A percentile compares a stretch with the other conserved stretches of the same genome.
phyloP scores from a whole-genome alignment of 75 land plant genomes.

The Picea sitchensis region DNA sequence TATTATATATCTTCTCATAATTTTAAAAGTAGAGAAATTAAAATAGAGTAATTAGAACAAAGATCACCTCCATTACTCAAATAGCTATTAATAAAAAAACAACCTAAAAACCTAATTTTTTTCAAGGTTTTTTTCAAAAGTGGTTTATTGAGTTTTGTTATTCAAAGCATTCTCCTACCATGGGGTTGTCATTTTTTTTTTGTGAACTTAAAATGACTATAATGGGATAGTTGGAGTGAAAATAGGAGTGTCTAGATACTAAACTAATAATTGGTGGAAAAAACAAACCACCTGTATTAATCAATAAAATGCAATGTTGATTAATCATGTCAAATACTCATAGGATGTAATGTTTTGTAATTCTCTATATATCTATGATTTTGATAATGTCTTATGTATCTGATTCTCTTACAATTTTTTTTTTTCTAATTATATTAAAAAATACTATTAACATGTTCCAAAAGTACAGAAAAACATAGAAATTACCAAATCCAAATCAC shows the following conservation, averaged over 20 bases:
- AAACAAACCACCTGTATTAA: background rate
- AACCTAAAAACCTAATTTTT: background rate
- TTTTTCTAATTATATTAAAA: too few species aligned
- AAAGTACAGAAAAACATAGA: too few species aligned
- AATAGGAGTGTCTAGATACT: background rate
- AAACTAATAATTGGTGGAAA: background rate
- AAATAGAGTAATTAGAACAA: too few species aligned
- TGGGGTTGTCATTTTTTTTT: background rate
- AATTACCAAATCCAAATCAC: too few species aligned
- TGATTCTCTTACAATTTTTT: slow-evolving; percentile 67
- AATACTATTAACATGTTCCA: too few species aligned
- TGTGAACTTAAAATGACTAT: background rate
- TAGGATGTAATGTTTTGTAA: slow-evolving; percentile 96
- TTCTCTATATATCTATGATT: slow-evolving; percentile 91
- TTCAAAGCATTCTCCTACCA: background rate
- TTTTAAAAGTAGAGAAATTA: too few species aligned
- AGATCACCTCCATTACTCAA: too few species aligned
- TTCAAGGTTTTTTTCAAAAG: too few species aligned
- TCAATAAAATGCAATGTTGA: background rate
- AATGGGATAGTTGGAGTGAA: background rate
- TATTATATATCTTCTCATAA: too few species aligned
- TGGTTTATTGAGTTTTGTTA: background rate
- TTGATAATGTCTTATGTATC: slow-evolving; percentile 92
- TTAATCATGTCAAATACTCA: slow-evolving; percentile 16
- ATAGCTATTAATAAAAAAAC: background rate